A percentile compares a stretch with the other conserved stretches of the same genome.
phyloP scores from a whole-genome alignment of 1,284 basidiomycete species.

The Marasmius fiardii region DNA sequence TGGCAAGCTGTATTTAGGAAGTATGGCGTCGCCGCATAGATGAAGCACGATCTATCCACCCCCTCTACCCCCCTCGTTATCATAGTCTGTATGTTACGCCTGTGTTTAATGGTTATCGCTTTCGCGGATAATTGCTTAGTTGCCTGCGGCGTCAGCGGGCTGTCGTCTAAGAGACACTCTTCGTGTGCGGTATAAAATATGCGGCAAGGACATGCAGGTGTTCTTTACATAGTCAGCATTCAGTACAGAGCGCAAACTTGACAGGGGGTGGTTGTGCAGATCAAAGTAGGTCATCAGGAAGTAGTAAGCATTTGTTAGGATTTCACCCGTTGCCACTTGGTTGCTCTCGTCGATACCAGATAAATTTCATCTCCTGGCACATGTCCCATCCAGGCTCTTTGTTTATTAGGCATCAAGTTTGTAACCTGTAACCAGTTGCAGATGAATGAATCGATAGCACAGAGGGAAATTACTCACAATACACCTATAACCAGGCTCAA shows the following conservation, averaged over 20 bases:
- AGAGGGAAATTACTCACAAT: conserved; percentile 42
- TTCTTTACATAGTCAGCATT: too few relatives aligned
- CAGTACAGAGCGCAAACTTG: too few relatives aligned
- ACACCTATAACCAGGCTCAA: conserved; percentile 69
- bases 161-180: too few relatives aligned
- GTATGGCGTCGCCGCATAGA: conserved; percentile 52
- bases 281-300: not conserved
- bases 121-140: too few relatives aligned
- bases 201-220: too few relatives aligned
- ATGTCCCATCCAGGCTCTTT: conserved; percentile 60
- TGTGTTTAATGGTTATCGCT: too few relatives aligned
- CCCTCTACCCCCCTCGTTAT: not conserved
- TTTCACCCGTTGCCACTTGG: conserved; percentile 51
- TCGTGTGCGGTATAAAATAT: too few relatives aligned
- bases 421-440: conserved; percentile 41
- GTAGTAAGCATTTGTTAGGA: not conserved
- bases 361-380: conserved; percentile 57
- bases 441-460: not conserved
- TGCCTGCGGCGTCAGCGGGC: too few relatives aligned
- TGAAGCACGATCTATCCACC: not conserved
- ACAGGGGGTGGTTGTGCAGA: not conserved
- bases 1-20: conserved; percentile 59
- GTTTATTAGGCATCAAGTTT: conserved; percentile 59
- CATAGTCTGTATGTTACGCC: too few relatives aligned
- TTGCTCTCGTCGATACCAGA: conserved; percentile 57